phyloP scores from a whole-genome alignment of 257 asterid genomes.

The Jaltomata sinuosa region DNA sequence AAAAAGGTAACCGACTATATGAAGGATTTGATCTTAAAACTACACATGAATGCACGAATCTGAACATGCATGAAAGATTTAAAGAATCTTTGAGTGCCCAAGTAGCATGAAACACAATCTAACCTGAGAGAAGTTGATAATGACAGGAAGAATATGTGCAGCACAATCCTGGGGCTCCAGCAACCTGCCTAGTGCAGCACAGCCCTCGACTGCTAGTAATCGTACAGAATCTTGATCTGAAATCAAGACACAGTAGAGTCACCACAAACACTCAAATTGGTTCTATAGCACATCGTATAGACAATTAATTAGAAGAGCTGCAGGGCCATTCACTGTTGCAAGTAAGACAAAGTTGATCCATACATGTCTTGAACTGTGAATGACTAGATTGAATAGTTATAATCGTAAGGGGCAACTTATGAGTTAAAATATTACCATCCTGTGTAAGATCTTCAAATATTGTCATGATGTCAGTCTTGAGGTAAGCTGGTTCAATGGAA shows the following conservation, averaged over 20 bases:
- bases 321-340: not conserved
- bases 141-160: slow-evolving; percentile 75
- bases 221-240: slow-evolving; percentile 91
- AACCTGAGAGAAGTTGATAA: slow-evolving; percentile 68
- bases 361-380: not conserved
- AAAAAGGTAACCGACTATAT: not conserved
- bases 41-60: not conserved
- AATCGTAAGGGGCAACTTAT: not conserved
- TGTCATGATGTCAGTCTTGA: slow-evolving; percentile 34
- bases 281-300: not conserved
- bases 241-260: not conserved
- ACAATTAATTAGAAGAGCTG: not conserved
- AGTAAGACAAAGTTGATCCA: not conserved
- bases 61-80: not conserved
- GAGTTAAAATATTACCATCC: slow-evolving; percentile 22
- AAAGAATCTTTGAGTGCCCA: not conserved
- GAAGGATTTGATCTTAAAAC: not conserved
- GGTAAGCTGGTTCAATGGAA: slow-evolving; percentile 32
- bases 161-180: slow-evolving; percentile 88
- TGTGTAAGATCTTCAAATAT: slow-evolving; percentile 46
- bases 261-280: not conserved
- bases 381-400: not conserved
- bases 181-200: slow-evolving; percentile 91
- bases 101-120: not conserved
- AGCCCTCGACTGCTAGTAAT: slow-evolving; percentile 78